Conservation (phyloP, 331 rosid species). For the Malus hybrid region DNA sequence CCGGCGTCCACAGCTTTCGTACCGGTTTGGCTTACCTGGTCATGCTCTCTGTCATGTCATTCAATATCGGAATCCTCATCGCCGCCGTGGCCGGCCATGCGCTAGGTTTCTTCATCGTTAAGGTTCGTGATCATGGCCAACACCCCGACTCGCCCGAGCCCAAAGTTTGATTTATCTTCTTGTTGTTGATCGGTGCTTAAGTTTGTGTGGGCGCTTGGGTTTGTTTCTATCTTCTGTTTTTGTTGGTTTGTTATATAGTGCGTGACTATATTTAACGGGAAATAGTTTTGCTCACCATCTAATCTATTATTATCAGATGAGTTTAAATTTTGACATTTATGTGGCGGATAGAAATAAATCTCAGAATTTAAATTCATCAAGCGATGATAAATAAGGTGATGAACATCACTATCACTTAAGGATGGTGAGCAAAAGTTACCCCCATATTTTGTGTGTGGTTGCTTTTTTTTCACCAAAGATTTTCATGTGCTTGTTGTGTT, state of each 20-base stretch:
- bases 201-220: background rate
- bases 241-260: background rate
- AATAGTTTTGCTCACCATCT: too few relatives aligned
- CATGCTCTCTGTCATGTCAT: constrained; percentile 85
- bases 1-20: constrained; percentile 34
- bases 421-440: too few relatives aligned
- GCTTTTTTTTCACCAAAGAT: too few relatives aligned
- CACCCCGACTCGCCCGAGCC: constrained; percentile 12
- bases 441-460: too few relatives aligned
- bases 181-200: background rate
- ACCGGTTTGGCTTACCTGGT: constrained; percentile 45
- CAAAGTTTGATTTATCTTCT: background rate
- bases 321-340: too few relatives aligned
- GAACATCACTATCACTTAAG: too few relatives aligned
- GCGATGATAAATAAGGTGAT: too few relatives aligned
- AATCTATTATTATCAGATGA: too few relatives aligned
- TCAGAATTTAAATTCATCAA: too few relatives aligned
- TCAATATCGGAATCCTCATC: constrained; percentile 64
- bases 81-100: constrained; percentile 71
- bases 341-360: accelerated
- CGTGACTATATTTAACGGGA: too few relatives aligned
- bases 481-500: too few relatives aligned
- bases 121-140: constrained; percentile 30
- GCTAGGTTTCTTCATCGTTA: constrained; percentile 53
- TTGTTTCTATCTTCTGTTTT: background rate